Evolutionary conservation across 768 basidiomycete species (phyloP).

Genomic region (Nevesoporus exiguus): DNA sequence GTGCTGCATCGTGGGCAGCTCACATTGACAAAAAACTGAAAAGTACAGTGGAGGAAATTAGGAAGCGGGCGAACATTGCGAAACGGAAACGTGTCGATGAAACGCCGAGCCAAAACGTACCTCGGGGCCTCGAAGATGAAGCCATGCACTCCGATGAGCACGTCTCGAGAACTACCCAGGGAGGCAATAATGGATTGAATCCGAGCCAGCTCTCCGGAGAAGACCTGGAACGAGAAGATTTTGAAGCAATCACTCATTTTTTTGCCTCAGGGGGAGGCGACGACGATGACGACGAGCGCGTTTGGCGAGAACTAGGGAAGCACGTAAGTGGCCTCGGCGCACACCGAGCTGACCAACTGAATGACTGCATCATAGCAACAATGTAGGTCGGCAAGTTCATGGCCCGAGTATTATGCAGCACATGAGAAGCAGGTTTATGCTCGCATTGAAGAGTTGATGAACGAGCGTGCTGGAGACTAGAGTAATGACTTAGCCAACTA

Average conservation of each 20-base stretch:
- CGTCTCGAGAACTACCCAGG: neutral
- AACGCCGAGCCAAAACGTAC: neutral
- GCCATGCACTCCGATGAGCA: neutral
- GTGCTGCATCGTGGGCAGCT: conserved; percentile 46
- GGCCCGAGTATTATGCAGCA: conserved; percentile 51
- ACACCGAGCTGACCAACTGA: neutral
- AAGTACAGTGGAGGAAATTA: conserved; percentile 42
- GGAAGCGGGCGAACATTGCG: conserved; percentile 50
- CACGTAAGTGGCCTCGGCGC: conserved; percentile 36
- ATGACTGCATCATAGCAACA: conserved; percentile 29
- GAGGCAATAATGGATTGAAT: neutral
- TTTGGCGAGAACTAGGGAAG: conserved; percentile 49
- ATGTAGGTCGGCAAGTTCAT: conserved; percentile 41
- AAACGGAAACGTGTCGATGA: conserved; percentile 38
- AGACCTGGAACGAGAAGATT: conserved; percentile 36
- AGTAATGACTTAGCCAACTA: neutral
- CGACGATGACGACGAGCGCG: conserved; percentile 42
- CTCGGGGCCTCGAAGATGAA: neutral
- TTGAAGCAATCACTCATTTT: conserved; percentile 51
- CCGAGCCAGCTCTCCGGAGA: conserved; percentile 4
- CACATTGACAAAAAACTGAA: conserved; percentile 34
- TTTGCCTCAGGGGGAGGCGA: conserved; percentile 52
- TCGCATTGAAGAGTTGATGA: conserved; percentile 37
- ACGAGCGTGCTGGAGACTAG: conserved; percentile 13
- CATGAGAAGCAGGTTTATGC: conserved; percentile 41